A percentile compares a stretch with the other conserved stretches of the same genome.
Conservation (phyloP, 1,284 basidiomycete genomes). For the Dichomitus squalens region DNA sequence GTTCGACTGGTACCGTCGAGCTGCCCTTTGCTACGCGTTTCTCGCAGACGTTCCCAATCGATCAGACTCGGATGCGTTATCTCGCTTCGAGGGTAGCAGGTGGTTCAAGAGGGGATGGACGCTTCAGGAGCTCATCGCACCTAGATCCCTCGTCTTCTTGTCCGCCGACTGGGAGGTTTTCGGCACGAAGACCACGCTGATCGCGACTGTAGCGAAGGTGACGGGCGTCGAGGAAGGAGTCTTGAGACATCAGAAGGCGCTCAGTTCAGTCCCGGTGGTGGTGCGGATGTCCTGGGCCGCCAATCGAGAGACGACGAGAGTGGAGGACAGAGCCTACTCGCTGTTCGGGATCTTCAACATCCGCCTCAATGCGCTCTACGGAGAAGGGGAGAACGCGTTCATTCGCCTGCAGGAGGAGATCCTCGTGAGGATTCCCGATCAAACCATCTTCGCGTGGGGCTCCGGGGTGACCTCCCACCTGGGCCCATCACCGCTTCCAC, state of each 20-base stretch:
- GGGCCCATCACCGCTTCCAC: no score
- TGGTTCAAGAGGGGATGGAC: background rate
- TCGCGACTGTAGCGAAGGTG: background rate
- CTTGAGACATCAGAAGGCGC: background rate
- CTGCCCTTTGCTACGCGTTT: no score
- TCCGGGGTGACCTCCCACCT: no score
- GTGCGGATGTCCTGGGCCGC: slow-evolving; percentile 3
- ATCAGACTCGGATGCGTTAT: no score
- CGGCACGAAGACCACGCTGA: background rate
- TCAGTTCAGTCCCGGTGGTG: background rate
- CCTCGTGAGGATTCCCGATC: background rate
- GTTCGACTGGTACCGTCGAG: no score
- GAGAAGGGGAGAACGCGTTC: background rate
- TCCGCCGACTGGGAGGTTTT: background rate
- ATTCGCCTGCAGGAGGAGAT: slow-evolving; percentile 1
- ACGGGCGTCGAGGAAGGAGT: background rate
- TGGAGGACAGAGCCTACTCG: slow-evolving; percentile 3
- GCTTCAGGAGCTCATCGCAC: background rate
- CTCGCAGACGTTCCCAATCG: no score
- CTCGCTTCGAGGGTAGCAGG: no score
- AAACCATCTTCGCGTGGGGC: slow-evolving; percentile 1
- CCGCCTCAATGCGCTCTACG: background rate
- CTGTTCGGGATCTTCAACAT: background rate
- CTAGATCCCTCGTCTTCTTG: background rate
- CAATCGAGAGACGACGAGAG: no score